Evolutionary conservation across 1,284 basidiomycete genomes (phyloP), one percentile per base, ranked within the genome.

Genomic region (Papiliotrema flavescens): DNA sequence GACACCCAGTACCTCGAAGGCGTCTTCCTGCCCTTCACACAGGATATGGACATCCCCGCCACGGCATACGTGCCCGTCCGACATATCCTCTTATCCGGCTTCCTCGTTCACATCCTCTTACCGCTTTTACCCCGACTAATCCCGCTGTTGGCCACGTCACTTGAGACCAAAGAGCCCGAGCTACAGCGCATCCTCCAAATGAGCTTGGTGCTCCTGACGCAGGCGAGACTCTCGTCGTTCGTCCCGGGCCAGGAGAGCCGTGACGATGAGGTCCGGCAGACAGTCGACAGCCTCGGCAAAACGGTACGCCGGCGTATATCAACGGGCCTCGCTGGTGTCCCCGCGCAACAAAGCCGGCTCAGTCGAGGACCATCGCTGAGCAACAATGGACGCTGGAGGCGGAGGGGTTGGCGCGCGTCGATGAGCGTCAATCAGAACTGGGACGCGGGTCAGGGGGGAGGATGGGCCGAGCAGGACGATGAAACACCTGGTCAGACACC

Each of bases 11-110:
- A 74, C 49, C 64, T 78, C 28, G 73, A 78, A 62, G 80, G 78
- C 22, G 76, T 79, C 56, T 80, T 81, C 55, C 69, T 81, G 19
- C 80, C 80, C 0, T 69, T 76, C 57, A 63, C 70, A 4, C 72
- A 74, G 34, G 62, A 75, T 2, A 61, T 65, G 17, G 74, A 73
- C 23, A 49, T 65, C 3, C 63, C 66, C 5, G 15, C 57, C 22
- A 49, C 45, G 7, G 42, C 61, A n/a, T 23, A 56, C 8, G 9
- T 76, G 22, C 64, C 73, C 11, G 69, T 75, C 8, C 64, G 76
- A n/a, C 69, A 74, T 26, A 64, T 75, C 22, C 60, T 78, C 9
- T 68, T 78, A 13, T 74, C 74, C 6, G 73, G 70, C 2, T 77
- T 76, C 56, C 60, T 76, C 1, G 55, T 76, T 0, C 73, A 76